These are phyloP conservation scores for Brettanomyces nanus DNA, from an alignment of 805 yeast genomes.

Conservation along the genomic window DNA sequence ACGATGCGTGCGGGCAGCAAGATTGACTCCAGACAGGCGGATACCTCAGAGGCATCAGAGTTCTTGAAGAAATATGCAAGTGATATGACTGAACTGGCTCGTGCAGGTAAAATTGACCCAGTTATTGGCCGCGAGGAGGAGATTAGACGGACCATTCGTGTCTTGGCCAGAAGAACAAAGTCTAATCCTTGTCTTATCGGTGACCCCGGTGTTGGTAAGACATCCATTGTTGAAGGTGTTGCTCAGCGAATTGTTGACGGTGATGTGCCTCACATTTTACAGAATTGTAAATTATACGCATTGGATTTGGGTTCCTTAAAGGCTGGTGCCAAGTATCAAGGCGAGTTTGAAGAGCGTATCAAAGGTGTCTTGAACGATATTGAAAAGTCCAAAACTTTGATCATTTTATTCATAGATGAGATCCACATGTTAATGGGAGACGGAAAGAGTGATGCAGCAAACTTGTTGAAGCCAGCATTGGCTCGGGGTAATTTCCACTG, in stretches of 20 bases:
- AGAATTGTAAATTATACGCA: constrained; percentile 73
- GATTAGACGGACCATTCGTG: constrained; percentile 89
- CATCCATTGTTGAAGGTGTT: constrained; percentile 96
- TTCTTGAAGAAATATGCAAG: constrained; percentile 84
- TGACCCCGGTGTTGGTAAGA: constrained; percentile 99
- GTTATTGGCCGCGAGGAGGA: constrained; percentile 99
- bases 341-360: constrained; percentile 96
- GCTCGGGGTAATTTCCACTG: constrained; percentile 96
- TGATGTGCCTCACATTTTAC: constrained; percentile 86
- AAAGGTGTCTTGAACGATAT: constrained; percentile 94
- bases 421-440: constrained; percentile 99
- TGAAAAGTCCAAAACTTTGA: constrained; percentile 77
- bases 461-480: constrained; percentile 90
- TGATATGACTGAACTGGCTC: constrained; percentile 88
- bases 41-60: constrained; percentile 76
- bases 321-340: constrained; percentile 98
- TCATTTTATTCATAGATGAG: constrained; percentile 91
- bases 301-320: constrained; percentile 93
- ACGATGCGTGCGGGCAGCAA: constrained; percentile 83
- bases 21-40: constrained; percentile 91
- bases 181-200: constrained; percentile 96
- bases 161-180: constrained; percentile 93
- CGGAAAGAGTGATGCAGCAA: constrained; percentile 96
- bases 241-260: constrained; percentile 95
- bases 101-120: constrained; percentile 93